Conservation (phyloP, 1,139 yeast species). For the Suzukiozyma palmioleophila region DNA sequence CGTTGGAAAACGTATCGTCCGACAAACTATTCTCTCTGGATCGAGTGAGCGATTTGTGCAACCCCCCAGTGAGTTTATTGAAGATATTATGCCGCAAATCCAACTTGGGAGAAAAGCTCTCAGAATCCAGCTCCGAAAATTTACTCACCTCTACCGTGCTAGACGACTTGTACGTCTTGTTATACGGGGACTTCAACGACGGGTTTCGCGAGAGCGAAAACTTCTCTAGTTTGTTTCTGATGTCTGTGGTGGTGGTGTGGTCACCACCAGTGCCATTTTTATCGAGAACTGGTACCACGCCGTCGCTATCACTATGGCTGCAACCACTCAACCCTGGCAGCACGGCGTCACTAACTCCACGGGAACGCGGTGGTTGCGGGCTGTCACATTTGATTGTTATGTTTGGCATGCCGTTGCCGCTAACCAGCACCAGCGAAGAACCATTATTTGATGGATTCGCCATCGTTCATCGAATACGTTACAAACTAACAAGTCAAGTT, state of each 20-base stretch:
- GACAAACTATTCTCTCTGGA: constrained; percentile 5
- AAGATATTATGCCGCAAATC: constrained; percentile 23
- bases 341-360: no score
- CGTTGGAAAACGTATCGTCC: constrained; percentile 3
- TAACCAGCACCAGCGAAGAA: neutral
- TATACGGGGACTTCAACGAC: constrained; percentile 3
- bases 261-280: no score
- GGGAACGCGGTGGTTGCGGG: no score
- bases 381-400: no score
- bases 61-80: constrained; percentile 28
- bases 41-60: constrained; percentile 4
- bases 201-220: constrained; percentile 1
- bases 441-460: neutral
- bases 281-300: no score
- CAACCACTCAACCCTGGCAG: no score
- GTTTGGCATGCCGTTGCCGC: no score
- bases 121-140: constrained; percentile 1
- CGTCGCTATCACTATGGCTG: no score
- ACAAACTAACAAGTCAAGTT: neutral
- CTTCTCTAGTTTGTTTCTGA: neutral
- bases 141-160: constrained; percentile 2
- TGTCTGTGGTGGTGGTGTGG: no score
- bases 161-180: neutral
- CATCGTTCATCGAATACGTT: neutral
- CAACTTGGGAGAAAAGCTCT: constrained; percentile 6